Conservation (phyloP, 2,329 filamentous ascomycete species). For the Diaporthe sp. region DNA sequence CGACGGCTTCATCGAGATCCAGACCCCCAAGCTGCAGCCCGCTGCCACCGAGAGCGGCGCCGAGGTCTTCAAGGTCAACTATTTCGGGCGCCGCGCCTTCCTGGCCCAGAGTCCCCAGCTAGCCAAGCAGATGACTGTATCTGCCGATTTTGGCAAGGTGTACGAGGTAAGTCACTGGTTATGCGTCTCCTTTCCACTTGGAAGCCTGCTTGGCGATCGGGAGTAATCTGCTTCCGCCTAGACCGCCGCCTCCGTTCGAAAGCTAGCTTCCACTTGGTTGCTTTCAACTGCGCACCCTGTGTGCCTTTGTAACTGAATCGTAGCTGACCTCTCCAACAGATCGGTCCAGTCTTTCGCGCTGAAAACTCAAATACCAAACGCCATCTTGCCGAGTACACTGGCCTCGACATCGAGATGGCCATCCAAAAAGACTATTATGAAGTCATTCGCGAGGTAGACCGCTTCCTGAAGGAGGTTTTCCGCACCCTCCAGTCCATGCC, state of each 20-base stretch:
- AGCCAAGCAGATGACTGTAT: slow-evolving; percentile 93
- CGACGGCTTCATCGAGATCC: slow-evolving; percentile 89
- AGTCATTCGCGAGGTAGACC: slow-evolving; percentile 83
- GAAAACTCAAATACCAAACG: slow-evolving; percentile 97
- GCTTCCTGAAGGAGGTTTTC: slow-evolving; percentile 80
- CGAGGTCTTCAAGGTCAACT: slow-evolving; percentile 91
- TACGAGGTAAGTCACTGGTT: slow-evolving; percentile 71
- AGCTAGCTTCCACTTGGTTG: background rate
- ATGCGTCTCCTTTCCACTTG: background rate
- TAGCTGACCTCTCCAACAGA: slow-evolving; percentile 49
- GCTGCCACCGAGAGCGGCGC: slow-evolving; percentile 92
- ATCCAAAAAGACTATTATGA: slow-evolving; percentile 93
- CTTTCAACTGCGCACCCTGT: too few relatives aligned
- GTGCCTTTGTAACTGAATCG: background rate
- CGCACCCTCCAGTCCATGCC: slow-evolving; percentile 69
- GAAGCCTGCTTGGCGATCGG: too few relatives aligned
- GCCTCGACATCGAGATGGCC: slow-evolving; percentile 92
- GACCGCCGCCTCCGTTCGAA: too few relatives aligned
- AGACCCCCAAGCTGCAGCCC: slow-evolving; percentile 92
- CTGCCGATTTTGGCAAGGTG: slow-evolving; percentile 88
- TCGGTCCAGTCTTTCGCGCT: slow-evolving; percentile 90
- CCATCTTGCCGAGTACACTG: slow-evolving; percentile 94
- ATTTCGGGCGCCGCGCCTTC: slow-evolving; percentile 90
- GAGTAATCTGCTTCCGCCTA: background rate
- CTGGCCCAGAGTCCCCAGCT: slow-evolving; percentile 92